Percentiles rank a stretch among this genome's conserved stretches.
Conservation (phyloP, 371 early-diverging fungal genomes). For the Batkoa obscura region DNA sequence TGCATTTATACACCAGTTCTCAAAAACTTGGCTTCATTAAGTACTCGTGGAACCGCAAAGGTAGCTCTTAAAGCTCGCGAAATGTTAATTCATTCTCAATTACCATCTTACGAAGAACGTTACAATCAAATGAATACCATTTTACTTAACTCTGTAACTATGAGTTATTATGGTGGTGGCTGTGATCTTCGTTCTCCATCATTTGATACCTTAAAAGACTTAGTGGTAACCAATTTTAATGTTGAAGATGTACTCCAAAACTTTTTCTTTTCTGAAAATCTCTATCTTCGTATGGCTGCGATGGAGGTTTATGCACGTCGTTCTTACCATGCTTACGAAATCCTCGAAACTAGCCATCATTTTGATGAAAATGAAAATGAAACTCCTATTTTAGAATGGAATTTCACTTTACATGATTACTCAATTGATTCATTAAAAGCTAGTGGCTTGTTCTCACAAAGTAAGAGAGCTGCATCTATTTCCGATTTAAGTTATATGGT, state of each 20-base stretch:
- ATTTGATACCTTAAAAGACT: conserved; percentile 66
- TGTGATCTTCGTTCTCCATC: conserved; percentile 45
- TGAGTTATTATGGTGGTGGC: conserved; percentile 54
- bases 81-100: conserved; percentile 73
- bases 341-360: conserved; percentile 58
- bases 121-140: conserved; percentile 64
- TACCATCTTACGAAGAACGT: conserved; percentile 85
- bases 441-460: neutral
- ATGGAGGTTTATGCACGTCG: conserved; percentile 90
- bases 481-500: conserved; percentile 49
- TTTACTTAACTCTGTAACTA: conserved; percentile 55
- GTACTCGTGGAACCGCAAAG: conserved; percentile 57
- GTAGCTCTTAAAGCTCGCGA: conserved; percentile 87
- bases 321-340: conserved; percentile 89
- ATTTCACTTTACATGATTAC: conserved; percentile 47
- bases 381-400: conserved; percentile 44
- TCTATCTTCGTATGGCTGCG: conserved; percentile 66
- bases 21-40: conserved; percentile 63
- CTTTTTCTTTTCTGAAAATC: conserved; percentile 77
- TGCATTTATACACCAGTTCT: conserved; percentile 58
- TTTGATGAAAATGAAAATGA: conserved; percentile 22
- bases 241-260: conserved; percentile 87
- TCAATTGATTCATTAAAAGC: conserved; percentile 14
- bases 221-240: conserved; percentile 83
- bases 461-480: conserved; percentile 50